Conservation (phyloP, 139 green algal species). For the Chlamydomonas sp. region DNA sequence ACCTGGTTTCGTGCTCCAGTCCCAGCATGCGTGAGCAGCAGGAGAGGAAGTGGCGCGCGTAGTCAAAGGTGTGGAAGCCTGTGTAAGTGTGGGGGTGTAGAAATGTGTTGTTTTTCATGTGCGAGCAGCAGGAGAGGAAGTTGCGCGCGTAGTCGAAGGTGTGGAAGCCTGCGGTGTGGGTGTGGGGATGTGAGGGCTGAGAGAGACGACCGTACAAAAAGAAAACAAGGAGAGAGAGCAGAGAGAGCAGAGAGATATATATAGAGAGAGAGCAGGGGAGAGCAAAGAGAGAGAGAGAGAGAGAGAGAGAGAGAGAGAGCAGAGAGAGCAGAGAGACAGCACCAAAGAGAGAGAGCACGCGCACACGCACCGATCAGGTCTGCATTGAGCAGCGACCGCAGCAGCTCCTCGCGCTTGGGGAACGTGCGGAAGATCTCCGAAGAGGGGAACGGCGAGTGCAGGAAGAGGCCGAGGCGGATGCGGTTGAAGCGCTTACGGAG, state of each 20-base stretch:
- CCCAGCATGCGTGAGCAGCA: constrained; percentile 94
- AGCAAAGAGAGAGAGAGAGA: too few species aligned
- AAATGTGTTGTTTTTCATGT: too few species aligned
- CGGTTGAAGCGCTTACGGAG: constrained; percentile 75
- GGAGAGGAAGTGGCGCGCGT: constrained; percentile 96
- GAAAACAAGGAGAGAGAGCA: too few species aligned
- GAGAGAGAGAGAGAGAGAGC: too few species aligned
- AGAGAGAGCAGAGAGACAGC: too few species aligned
- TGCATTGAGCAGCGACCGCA: constrained; percentile 88
- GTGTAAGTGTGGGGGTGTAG: neutral
- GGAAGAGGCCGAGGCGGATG: constrained; percentile 78
- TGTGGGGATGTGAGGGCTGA: neutral
- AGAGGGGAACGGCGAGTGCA: constrained; percentile 96
- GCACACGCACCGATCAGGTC: constrained; percentile 81
- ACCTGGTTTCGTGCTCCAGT: constrained; percentile 88
- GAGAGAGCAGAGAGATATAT: too few species aligned
- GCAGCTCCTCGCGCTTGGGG: constrained; percentile 84
- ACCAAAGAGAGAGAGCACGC: neutral
- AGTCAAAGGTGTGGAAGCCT: constrained; percentile 99
- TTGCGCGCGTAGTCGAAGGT: constrained; percentile 98
- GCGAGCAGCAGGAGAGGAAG: constrained; percentile 91
- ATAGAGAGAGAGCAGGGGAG: too few species aligned
- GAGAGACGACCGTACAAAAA: too few species aligned
- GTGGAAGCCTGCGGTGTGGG: constrained; percentile 74
- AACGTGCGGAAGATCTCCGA: constrained; percentile 97